Conservation (phyloP, 495 filamentous ascomycete species). For the Hypomontagnella submonticulosa region DNA sequence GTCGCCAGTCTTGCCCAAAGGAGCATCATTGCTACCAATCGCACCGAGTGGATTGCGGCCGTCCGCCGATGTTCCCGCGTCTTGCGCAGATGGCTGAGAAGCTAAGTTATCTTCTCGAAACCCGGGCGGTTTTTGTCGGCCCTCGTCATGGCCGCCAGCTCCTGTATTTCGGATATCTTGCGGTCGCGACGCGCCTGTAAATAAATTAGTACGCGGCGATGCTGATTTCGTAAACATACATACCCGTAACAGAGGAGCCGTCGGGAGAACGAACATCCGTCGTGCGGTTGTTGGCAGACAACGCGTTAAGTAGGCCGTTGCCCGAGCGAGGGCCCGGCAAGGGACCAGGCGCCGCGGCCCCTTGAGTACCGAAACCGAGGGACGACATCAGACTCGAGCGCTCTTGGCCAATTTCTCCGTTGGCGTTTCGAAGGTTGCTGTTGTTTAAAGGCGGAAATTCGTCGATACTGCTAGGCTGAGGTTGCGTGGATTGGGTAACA, state of each 20-base stretch:
- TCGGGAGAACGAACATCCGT: conserved; percentile 56
- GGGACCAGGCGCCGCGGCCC: conserved; percentile 43
- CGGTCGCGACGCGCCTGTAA: conserved; percentile 47
- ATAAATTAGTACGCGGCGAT: conserved; percentile 14
- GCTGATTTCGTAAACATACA: background rate
- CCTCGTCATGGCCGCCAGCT: conserved; percentile 51
- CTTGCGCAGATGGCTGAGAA: conserved; percentile 51
- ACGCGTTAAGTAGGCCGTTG: conserved; percentile 68
- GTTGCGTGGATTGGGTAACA: conserved; percentile 69
- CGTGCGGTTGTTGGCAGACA: conserved; percentile 62
- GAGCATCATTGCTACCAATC: conserved; percentile 55
- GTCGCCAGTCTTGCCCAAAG: conserved; percentile 56
- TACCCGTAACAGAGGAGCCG: conserved; percentile 43
- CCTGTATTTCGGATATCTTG: conserved; percentile 55
- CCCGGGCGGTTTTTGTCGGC: conserved; percentile 54
- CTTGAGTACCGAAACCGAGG: conserved; percentile 68
- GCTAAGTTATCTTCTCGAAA: conserved; percentile 55
- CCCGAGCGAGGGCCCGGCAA: conserved; percentile 52
- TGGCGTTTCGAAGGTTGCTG: conserved; percentile 64
- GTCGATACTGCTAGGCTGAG: conserved; percentile 75
- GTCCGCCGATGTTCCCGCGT: conserved; percentile 40
- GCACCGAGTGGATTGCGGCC: conserved; percentile 57
- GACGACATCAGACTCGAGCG: conserved; percentile 72
- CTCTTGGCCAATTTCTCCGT: conserved; percentile 77
- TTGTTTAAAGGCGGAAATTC: conserved; percentile 84